Evolutionary conservation across 306 rosid species (phyloP).

Genomic region (Alnus rubra): DNA sequence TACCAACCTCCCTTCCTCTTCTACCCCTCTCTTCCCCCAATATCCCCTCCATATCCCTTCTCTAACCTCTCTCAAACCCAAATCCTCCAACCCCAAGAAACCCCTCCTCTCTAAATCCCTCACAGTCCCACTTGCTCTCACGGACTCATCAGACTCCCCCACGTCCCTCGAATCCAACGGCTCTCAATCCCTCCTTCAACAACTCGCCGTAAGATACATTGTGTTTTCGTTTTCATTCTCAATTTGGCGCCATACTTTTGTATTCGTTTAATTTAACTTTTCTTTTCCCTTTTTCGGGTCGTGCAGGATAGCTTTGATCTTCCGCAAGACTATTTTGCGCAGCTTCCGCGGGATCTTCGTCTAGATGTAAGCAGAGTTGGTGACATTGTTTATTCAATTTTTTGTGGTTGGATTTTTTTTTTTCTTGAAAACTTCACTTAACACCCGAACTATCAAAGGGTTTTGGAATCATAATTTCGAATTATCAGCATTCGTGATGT

Average conservation of each 20-base stretch:
- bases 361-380: constrained; percentile 59
- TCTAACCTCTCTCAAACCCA: constrained; percentile 39
- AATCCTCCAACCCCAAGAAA: constrained; percentile 20
- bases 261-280: neutral
- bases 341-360: constrained; percentile 86
- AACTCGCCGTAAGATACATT: constrained; percentile 51
- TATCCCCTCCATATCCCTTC: constrained; percentile 32
- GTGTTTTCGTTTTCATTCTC: neutral
- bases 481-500: no score
- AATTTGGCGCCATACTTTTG: neutral
- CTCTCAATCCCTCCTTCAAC: constrained; percentile 57
- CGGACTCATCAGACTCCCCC: constrained; percentile 63
- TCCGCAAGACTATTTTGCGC: constrained; percentile 68
- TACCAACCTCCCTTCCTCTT: constrained; percentile 34
- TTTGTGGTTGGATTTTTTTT: neutral
- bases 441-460: no score
- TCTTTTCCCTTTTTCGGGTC: neutral
- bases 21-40: constrained; percentile 34
- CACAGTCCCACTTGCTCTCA: constrained; percentile 52
- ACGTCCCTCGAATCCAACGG: constrained; percentile 58
- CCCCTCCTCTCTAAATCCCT: constrained; percentile 34
- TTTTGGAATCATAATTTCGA: no score
- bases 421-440: no score
- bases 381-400: neutral
- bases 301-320: constrained; percentile 81